Base-by-base conservation (phyloP, 305 asterid genomes). In the Fraxinus greggii region DNA sequence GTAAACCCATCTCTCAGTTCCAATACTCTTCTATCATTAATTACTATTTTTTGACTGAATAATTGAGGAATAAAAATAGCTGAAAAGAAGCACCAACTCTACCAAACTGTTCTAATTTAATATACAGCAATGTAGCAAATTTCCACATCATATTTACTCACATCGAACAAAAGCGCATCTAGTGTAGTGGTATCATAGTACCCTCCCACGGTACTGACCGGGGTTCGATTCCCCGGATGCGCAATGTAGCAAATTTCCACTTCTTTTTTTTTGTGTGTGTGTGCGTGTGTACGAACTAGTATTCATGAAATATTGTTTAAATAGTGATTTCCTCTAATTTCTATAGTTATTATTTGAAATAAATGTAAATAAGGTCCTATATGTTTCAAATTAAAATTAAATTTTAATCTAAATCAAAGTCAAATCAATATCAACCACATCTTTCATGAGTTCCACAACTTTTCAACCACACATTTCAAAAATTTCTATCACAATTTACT, bases 181-280 rank as follows among this genome's bases (percentile, higher is more conserved):
- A 88, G 98, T 93, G 98, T 94, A 93, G 97, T 91, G 97, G 97
- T 91, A 94, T 92, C 98, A 95, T 93, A 95, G 97, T 92, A 94
- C 96, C 98, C 98, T 93, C 97, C 98, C 96, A 95, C 97, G 97
- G 97, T 93, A 92, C 95, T 90, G 95, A 93, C 97, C 95, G 83
- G 97, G 94, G 94, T 93, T 92, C 95, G 96, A 93, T 92, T 93
- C 98, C 97, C 96, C 82, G 93, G 93, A 92, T 93, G 95, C 7
- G 8, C 7, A 5, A n/a, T n/a, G n/a, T n/a, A n/a, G 38, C 38
- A 6, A 5, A 35, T 36, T 6, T 7, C n/a, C n/a, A n/a, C n/a
- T n/a, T n/a, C n/a, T n/a, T n/a, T 0, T 3, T 31, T 31, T 31
- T 31, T 6, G 5, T 3, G 33, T 31, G 8, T 5, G 40, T 35